Evolutionary conservation across 2,329 filamentous ascomycete genomes (phyloP), one percentile per base, ranked within the genome.

Genomic region (Cladosporium sp.): DNA sequence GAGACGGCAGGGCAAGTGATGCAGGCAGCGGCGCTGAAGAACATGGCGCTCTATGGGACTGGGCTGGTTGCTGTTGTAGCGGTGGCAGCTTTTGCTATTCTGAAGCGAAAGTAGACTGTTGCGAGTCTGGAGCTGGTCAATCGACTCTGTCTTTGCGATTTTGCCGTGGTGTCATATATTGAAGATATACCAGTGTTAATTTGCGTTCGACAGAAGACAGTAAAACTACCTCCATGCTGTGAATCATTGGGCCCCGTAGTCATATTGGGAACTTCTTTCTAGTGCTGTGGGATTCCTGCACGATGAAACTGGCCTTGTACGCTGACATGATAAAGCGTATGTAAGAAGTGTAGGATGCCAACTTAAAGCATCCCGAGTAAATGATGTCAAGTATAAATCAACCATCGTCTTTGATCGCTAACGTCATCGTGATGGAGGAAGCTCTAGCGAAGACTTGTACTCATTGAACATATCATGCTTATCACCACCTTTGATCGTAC

Each of bases 31-130:
- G 21, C n/a, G 1, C 6, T 33, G 60, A 55, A 40, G 60, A 62
- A 62, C 28, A 62, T 62, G 60, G 21, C 49, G 11, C 31, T 53
- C 8, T 33, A 23, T 12, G 60, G 60, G 10, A 23, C 60, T 21
- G 60, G 60, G 18, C n/a, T 40, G 7, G 29, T 23, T 52, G 31
- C 44, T 52, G n/a, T 18, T n/a, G 29, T 53, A 11, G 59, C 44
- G 2, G 23, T 40, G 11, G 60, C 49, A 23, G 31, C 49, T 21
- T 62, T 62, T 12, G 60, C 60, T 49, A 16, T 57, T 10, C 11
- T 40, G 55, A 57, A 40, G 33, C n/a, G 31, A 6, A 33, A 16
- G 55, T 57, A 33, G 28, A 31, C 8, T 31, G 14, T 33, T 31
- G 18, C 40, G 40, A n/a, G 6, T n/a, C 14, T 44, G 18, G 5